These are phyloP conservation scores for Pholiota microspora DNA, from an alignment of 768 basidiomycete species.

Conservation along the genomic window DNA sequence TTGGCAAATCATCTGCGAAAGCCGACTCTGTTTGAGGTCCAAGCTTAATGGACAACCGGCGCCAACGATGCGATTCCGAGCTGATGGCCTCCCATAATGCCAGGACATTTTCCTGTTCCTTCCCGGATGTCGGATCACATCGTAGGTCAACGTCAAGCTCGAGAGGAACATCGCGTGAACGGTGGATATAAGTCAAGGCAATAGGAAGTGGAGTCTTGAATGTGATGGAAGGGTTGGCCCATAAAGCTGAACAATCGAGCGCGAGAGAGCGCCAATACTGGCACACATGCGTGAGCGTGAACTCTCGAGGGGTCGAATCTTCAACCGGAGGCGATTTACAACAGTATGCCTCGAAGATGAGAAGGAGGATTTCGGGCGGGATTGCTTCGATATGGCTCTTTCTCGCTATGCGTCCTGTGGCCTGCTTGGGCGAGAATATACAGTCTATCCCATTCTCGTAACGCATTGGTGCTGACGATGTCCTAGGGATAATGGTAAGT, in stretches of 20 bases:
- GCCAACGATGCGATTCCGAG: conserved; percentile 15
- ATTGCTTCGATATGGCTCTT: conserved; percentile 10
- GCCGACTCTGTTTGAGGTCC: conserved; percentile 12
- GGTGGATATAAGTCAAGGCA: conserved; percentile 16
- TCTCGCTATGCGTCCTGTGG: background rate
- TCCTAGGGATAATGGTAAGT: background rate
- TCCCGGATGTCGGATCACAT: conserved; percentile 9
- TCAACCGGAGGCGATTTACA: background rate
- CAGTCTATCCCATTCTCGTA: background rate
- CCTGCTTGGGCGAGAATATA: background rate
- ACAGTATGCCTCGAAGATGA: conserved; percentile 21
- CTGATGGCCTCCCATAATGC: conserved; percentile 16
- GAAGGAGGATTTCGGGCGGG: conserved; percentile 19
- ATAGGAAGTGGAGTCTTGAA: conserved; percentile 14
- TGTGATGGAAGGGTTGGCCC: conserved; percentile 15
- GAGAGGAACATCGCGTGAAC: conserved; percentile 19
- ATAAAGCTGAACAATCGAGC: conserved; percentile 13
- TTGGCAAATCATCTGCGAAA: conserved; percentile 14
- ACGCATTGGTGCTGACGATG: background rate
- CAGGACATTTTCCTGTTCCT: conserved; percentile 10
- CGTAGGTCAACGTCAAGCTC: conserved; percentile 20
- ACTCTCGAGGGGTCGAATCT: conserved; percentile 3
- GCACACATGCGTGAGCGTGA: conserved; percentile 19
- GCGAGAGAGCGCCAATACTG: conserved; percentile 19
- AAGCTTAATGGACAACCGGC: conserved; percentile 13